Percentiles rank a stretch among this genome's conserved stretches.
Evolutionary conservation across 108 stramenopile species (phyloP).

Genomic region (Cyclotella baltica): DNA sequence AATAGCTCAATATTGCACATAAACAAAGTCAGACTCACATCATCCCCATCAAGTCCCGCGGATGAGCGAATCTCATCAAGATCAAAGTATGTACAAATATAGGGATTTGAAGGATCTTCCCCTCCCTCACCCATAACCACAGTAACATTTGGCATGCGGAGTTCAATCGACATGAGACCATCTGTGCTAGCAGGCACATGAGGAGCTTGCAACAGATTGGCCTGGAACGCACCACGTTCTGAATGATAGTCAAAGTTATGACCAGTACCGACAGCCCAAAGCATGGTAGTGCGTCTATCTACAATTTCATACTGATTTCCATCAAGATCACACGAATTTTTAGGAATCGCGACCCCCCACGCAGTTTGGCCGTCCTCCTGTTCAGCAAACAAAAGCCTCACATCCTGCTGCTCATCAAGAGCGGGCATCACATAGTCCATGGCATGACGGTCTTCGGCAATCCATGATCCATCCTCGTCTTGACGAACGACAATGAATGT

Average conservation of each 20-base stretch:
- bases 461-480: neutral
- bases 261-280: conserved; percentile 12
- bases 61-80: neutral
- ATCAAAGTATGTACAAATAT: conserved; percentile 18
- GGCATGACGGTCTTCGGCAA: conserved; percentile 16
- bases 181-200: neutral
- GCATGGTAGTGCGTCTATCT: neutral
- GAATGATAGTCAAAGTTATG: neutral
- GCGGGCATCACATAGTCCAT: conserved; percentile 8
- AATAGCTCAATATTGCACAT: neutral
- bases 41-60: neutral
- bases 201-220: conserved; percentile 1
- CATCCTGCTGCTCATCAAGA: conserved; percentile 17
- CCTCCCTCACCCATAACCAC: conserved; percentile 8
- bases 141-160: conserved; percentile 11
- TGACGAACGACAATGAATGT: conserved; percentile 8
- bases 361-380: conserved; percentile 15
- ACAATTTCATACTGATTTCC: conserved; percentile 3
- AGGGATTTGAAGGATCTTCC: conserved; percentile 6
- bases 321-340: conserved; percentile 1
- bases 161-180: neutral
- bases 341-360: conserved; percentile 15
- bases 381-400: conserved; percentile 11
- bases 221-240: neutral
- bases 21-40: neutral